Conservation (phyloP, 129 eudicot genomes). For the Artemisia tridentata region DNA sequence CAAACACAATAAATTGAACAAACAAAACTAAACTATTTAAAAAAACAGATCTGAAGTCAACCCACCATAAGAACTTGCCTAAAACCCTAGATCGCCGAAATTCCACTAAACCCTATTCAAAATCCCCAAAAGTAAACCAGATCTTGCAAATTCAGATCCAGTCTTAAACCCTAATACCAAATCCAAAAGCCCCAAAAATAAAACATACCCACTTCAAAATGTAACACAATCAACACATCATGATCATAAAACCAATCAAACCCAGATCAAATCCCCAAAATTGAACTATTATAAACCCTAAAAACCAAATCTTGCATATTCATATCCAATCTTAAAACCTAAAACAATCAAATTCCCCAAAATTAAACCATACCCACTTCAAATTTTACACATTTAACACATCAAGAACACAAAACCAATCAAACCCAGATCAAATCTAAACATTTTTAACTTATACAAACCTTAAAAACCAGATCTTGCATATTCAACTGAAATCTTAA, state of each 20-base stretch:
- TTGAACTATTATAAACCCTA: too few species aligned
- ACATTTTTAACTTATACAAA: too few species aligned
- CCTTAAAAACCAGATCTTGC: conserved; percentile 10
- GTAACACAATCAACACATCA: neutral
- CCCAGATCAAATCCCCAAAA: too few species aligned
- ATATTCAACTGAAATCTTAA: neutral
- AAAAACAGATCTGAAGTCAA: conserved; percentile 4
- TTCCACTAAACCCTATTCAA: neutral
- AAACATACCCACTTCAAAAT: neutral
- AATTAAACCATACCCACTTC: neutral
- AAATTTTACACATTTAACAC: conserved; percentile 6
- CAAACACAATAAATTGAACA: neutral
- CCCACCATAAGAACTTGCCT: neutral
- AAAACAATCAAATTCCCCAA: conserved; percentile 1
- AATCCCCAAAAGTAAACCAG: neutral
- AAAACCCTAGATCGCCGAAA: conserved; percentile 19
- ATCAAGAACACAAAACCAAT: neutral
- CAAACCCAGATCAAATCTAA: too few species aligned
- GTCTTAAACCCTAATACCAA: neutral
- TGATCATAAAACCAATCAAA: neutral
- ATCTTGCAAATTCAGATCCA: neutral
- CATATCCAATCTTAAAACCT: conserved; percentile 6
- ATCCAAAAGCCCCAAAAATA: neutral
- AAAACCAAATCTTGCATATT: conserved; percentile 17
- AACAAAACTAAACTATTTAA: neutral